These are phyloP conservation scores for Geranomyces michiganensis DNA, from an alignment of 192 early-diverging fungal genomes.

Conservation along the genomic window DNA sequence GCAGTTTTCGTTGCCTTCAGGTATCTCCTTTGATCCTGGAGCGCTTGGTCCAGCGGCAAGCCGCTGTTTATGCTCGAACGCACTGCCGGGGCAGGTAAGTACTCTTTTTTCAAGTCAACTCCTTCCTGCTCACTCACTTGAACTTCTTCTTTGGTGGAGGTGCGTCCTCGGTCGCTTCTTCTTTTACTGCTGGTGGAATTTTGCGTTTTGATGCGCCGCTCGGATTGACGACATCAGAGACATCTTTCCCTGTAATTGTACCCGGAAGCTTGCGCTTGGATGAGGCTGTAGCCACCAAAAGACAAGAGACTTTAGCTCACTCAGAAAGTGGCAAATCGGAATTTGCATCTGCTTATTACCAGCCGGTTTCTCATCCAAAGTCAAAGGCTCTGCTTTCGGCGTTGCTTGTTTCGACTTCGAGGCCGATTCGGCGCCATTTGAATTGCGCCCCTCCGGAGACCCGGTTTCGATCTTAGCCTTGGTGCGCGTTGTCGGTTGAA, in stretches of 20 bases:
- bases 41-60: slow-evolving; percentile 50
- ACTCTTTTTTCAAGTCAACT: background rate
- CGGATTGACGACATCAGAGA: no score
- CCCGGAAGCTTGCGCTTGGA: slow-evolving; percentile 1
- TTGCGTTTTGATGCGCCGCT: slow-evolving; percentile 10
- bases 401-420: background rate
- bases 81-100: background rate
- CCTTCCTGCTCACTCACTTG: slow-evolving; percentile 5
- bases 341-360: background rate
- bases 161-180: slow-evolving; percentile 8
- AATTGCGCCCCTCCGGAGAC: no score
- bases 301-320: background rate
- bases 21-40: slow-evolving; percentile 70
- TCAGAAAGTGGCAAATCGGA: background rate
- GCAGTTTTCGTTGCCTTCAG: slow-evolving; percentile 74
- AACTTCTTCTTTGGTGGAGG: slow-evolving; percentile 29
- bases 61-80: background rate
- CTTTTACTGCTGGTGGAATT: slow-evolving; percentile 2
- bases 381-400: background rate
- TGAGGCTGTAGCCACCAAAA: no score
- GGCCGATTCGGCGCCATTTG: background rate
- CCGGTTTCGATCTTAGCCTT: background rate
- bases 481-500: background rate
- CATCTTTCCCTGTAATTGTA: background rate
- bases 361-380: background rate